Conservation (phyloP, 1,139 yeast genomes). For the Geotrichum cucujoidarum region DNA sequence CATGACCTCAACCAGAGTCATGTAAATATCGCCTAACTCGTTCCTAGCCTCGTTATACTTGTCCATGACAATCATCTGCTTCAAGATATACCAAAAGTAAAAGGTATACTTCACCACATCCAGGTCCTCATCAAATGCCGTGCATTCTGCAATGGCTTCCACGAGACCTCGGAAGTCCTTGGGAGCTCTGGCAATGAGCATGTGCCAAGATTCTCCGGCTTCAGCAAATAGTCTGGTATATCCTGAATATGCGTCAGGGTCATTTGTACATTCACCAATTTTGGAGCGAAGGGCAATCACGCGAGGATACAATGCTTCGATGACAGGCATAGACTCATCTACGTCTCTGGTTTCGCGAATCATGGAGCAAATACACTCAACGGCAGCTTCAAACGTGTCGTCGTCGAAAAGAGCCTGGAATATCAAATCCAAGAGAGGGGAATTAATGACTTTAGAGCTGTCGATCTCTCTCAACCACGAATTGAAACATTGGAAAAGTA, state of each 20-base stretch:
- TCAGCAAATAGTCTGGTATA: slow-evolving; percentile 77
- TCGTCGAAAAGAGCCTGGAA: slow-evolving; percentile 62
- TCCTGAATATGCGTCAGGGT: slow-evolving; percentile 66
- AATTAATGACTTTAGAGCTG: slow-evolving; percentile 56
- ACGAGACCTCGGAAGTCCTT: slow-evolving; percentile 67
- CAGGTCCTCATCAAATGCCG: slow-evolving; percentile 66
- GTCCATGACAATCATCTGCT: slow-evolving; percentile 62
- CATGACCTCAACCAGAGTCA: slow-evolving; percentile 60
- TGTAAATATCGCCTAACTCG: slow-evolving; percentile 57
- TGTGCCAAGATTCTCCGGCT: slow-evolving; percentile 96
- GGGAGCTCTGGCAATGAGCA: slow-evolving; percentile 72
- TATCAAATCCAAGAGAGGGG: slow-evolving; percentile 60
- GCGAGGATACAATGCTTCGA: slow-evolving; percentile 64
- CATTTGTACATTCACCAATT: slow-evolving; percentile 48
- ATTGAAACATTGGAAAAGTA: slow-evolving; percentile 69
- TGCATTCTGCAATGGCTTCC: slow-evolving; percentile 61
- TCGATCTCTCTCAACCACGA: slow-evolving; percentile 90
- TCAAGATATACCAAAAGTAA: slow-evolving; percentile 83
- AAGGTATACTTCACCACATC: slow-evolving; percentile 89
- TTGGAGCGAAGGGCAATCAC: slow-evolving; percentile 56
- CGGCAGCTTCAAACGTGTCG: slow-evolving; percentile 76
- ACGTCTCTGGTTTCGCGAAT: slow-evolving; percentile 78
- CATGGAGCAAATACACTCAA: slow-evolving; percentile 78
- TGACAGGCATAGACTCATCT: slow-evolving; percentile 45
- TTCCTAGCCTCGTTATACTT: slow-evolving; percentile 57